These are phyloP conservation scores for Carex littledalei DNA, from an alignment of 176 grass and related monocot genomes.

Conservation along the genomic window DNA sequence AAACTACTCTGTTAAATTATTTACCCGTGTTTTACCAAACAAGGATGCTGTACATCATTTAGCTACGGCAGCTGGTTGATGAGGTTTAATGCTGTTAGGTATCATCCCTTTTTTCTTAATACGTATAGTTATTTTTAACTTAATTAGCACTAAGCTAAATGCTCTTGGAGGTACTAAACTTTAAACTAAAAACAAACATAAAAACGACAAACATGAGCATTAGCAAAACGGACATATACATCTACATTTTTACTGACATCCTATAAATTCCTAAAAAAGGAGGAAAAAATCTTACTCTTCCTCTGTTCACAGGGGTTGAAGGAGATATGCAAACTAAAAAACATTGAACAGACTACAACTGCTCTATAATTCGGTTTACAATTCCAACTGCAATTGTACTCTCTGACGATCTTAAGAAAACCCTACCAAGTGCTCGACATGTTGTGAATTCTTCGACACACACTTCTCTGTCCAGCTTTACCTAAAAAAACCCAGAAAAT, in stretches of 20 bases:
- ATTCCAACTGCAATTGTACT: conserved; percentile 67
- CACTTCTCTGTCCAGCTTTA: conserved; percentile 51
- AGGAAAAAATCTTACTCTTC: background rate
- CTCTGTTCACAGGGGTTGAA: background rate
- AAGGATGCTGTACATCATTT: background rate
- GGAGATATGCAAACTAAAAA: background rate
- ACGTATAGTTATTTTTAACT: background rate
- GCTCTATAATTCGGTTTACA: conserved; percentile 34
- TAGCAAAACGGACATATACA: background rate
- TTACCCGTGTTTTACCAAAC: background rate
- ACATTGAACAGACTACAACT: background rate
- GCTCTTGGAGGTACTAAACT: background rate
- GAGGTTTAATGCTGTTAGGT: background rate
- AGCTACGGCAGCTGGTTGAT: too few relatives aligned
- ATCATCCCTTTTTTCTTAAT: background rate
- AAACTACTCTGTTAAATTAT: too few relatives aligned
- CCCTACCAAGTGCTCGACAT: conserved; percentile 58
- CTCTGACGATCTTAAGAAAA: conserved; percentile 50
- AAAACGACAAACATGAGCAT: background rate
- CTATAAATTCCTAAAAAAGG: background rate
- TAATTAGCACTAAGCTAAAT: background rate
- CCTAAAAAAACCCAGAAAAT: conserved; percentile 27
- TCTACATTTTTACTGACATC: background rate
- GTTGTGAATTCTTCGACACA: conserved; percentile 61
- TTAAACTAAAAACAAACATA: background rate